Conservation (phyloP, 805 yeast species). For the Lachancea sp. region DNA sequence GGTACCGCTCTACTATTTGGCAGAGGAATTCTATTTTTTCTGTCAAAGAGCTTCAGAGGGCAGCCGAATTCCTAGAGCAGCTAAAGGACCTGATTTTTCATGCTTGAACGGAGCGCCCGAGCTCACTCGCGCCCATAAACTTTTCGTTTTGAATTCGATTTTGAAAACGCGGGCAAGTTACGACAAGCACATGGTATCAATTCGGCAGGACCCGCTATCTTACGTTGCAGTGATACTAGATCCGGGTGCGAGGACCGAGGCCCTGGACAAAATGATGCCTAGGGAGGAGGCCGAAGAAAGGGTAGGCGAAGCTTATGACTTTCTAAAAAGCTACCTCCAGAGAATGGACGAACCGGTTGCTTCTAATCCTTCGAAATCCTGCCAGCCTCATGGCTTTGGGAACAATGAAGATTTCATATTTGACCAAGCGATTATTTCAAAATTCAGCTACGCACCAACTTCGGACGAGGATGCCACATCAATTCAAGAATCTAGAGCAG, state of each 20-base stretch:
- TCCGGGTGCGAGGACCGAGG: conserved; percentile 7
- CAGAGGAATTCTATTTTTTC: conserved; percentile 4
- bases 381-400: neutral
- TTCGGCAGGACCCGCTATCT: conserved; percentile 6
- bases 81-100: conserved; percentile 5
- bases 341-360: neutral
- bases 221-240: conserved; percentile 10
- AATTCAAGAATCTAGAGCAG: neutral
- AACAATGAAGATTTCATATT: neutral
- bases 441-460: neutral
- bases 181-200: conserved; percentile 3
- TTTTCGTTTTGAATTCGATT: conserved; percentile 9
- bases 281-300: neutral
- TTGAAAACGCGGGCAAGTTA: neutral
- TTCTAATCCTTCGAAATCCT: too few relatives aligned
- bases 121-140: conserved; percentile 1
- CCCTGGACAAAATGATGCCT: conserved; percentile 4
- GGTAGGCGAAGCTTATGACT: neutral
- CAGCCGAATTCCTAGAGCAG: neutral
- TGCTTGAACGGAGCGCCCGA: conserved; percentile 6
- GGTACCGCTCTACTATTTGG: conserved; percentile 1
- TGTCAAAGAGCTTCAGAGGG: conserved; percentile 4
- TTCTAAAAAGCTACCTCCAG: conserved; percentile 4
- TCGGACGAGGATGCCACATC: neutral
- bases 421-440: neutral